These are phyloP conservation scores for Colletotrichum somersetense DNA, from an alignment of 2,329 filamentous ascomycete genomes.

Conservation along the genomic window DNA sequence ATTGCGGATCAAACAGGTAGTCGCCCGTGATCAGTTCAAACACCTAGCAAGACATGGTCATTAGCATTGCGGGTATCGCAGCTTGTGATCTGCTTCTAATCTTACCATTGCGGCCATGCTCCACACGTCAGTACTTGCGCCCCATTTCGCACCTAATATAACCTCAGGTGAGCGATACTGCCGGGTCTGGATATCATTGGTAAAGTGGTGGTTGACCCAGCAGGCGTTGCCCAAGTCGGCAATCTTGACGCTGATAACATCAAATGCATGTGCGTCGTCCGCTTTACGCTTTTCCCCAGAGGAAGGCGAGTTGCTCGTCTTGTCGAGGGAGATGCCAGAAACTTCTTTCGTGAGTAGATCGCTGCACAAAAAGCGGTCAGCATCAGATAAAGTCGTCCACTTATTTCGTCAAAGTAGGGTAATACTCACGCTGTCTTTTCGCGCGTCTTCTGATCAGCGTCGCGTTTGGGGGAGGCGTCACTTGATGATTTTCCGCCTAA, in stretches of 20 bases:
- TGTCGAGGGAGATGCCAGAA: constrained; percentile 93
- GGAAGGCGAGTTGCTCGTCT: constrained; percentile 66
- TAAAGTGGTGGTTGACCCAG: constrained; percentile 99
- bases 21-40: constrained; percentile 99
- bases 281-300: constrained; percentile 72
- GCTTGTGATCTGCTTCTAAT: not conserved
- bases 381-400: constrained; percentile 15
- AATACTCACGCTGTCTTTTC: constrained; percentile 91
- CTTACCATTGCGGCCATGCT: constrained; percentile 99
- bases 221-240: constrained; percentile 98
- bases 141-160: constrained; percentile 97
- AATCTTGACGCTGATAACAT: constrained; percentile 98
- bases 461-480: constrained; percentile 63
- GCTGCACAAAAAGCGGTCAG: constrained; percentile 57
- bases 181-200: constrained; percentile 97
- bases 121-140: constrained; percentile 99
- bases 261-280: constrained; percentile 69
- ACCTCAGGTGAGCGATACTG: constrained; percentile 98
- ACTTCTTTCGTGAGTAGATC: constrained; percentile 94
- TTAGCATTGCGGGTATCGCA: not conserved
- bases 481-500: constrained; percentile 54
- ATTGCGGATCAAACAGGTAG: constrained; percentile 98
- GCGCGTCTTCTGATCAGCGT: constrained; percentile 80
- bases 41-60: constrained; percentile 69
- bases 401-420: constrained; percentile 10